Conservation (phyloP, 2,329 filamentous ascomycete species). For the Ophiosphaerella herpotricha region DNA sequence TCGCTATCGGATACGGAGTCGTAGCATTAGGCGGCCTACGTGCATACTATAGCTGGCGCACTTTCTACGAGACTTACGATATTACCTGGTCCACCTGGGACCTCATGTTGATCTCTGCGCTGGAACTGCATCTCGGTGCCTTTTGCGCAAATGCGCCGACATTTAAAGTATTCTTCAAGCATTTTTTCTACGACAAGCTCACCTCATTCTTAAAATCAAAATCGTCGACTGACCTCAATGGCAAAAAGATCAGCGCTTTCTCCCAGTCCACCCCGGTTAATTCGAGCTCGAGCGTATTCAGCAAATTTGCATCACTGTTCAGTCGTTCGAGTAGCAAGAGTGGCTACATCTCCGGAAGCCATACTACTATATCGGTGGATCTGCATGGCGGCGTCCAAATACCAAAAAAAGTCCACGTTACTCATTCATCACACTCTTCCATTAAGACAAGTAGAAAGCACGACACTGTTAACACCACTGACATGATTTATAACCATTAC, state of each 20-base stretch:
- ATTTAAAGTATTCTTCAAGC: constrained; percentile 40
- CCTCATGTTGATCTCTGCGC: constrained; percentile 21
- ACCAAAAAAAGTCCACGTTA: constrained; percentile 19
- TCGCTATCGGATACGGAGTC: constrained; percentile 38
- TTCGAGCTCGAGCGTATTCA: constrained; percentile 1
- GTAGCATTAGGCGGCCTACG: constrained; percentile 29
- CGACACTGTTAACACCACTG: constrained; percentile 15
- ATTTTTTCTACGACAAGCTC: constrained; percentile 32
- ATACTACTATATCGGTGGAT: constrained; percentile 24
- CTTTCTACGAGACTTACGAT: constrained; percentile 38
- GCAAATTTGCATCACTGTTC: constrained; percentile 13
- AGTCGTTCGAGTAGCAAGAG: constrained; percentile 9
- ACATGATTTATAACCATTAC: constrained; percentile 20
- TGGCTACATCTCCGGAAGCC: constrained; percentile 32
- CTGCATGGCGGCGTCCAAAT: constrained; percentile 25
- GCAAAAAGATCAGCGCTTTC: neutral
- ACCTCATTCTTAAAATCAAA: constrained; percentile 9
- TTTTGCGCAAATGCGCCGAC: constrained; percentile 40
- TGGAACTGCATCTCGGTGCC: constrained; percentile 36
- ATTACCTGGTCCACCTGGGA: constrained; percentile 34
- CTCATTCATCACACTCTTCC: constrained; percentile 7
- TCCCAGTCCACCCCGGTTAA: neutral
- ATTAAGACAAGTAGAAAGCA: constrained; percentile 2
- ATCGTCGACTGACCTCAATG: neutral
- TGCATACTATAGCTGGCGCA: constrained; percentile 32